Evolutionary conservation across 768 basidiomycete genomes (phyloP).

Genomic region (Agrocybe praecox): DNA sequence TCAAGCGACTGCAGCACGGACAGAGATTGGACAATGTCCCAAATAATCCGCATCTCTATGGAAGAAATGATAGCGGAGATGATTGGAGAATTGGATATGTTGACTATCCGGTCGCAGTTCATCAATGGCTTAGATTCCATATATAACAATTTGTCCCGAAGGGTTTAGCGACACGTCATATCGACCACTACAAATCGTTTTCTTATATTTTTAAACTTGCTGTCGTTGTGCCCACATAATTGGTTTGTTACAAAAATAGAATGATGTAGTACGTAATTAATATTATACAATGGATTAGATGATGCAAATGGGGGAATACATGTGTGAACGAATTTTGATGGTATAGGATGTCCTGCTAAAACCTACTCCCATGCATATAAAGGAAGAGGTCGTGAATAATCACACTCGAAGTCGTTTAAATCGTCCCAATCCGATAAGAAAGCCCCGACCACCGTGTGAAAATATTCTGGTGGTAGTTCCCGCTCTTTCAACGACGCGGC

Average conservation of each 20-base stretch:
- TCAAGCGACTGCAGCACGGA: not conserved
- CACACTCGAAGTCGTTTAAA: not conserved
- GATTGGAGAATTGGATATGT: conserved; percentile 2
- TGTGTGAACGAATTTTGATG: no score
- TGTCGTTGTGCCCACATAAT: no score
- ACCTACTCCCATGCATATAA: not conserved
- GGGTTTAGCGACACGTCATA: no score
- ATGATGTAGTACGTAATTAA: no score
- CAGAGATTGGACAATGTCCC: not conserved
- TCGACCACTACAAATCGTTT: no score
- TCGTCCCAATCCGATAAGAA: not conserved
- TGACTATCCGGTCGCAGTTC: not conserved
- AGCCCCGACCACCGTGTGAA: not conserved
- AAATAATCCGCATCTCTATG: conserved; percentile 2
- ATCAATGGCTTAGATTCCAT: no score
- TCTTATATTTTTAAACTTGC: no score
- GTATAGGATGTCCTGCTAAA: no score
- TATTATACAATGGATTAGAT: no score
- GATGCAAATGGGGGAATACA: no score
- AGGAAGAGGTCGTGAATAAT: not conserved
- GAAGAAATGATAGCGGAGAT: not conserved
- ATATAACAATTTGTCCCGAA: no score
- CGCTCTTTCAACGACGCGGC: not conserved
- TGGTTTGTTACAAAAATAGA: no score
- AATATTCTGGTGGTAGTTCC: not conserved